Conservation (phyloP, 164 flowering plant genomes). For the Kalanchoe fedtschenkoi region DNA sequence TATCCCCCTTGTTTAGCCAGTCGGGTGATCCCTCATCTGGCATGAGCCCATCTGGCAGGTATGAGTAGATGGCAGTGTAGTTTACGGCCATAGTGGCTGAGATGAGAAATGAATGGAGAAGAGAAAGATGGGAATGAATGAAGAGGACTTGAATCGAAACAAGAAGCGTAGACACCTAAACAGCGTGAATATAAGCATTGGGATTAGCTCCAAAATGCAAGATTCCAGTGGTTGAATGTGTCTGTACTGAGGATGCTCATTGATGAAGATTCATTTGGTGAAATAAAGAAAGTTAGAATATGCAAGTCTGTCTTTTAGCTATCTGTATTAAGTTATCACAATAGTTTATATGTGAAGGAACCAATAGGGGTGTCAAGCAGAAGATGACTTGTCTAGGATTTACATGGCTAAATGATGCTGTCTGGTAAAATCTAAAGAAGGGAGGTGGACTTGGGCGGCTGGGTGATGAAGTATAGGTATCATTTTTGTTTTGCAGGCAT, state of each 20-base stretch:
- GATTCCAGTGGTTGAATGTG: not conserved
- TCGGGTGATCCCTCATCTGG: slow-evolving; percentile 19
- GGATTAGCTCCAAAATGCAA: not conserved
- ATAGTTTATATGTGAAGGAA: too few relatives aligned
- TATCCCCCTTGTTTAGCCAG: slow-evolving; percentile 23
- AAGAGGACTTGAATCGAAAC: not conserved
- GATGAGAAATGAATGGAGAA: not conserved
- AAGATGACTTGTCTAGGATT: too few relatives aligned
- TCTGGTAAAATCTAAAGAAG: too few relatives aligned
- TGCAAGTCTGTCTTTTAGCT: too few relatives aligned
- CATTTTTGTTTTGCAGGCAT: not conserved
- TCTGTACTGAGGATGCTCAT: not conserved
- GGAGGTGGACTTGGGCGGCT: not conserved
- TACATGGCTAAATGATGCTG: too few relatives aligned
- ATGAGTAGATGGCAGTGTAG: not conserved
- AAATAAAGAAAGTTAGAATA: too few relatives aligned
- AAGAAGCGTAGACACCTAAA: not conserved
- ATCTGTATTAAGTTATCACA: too few relatives aligned
- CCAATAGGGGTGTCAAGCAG: too few relatives aligned
- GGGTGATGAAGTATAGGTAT: not conserved
- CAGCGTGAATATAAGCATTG: not conserved
- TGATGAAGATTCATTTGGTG: not conserved
- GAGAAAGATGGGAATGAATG: not conserved
- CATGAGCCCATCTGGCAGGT: slow-evolving; percentile 1
- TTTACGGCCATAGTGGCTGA: not conserved